Base-by-base conservation (phyloP, 345 rosid species). In the Hibiscus syriacus region DNA sequence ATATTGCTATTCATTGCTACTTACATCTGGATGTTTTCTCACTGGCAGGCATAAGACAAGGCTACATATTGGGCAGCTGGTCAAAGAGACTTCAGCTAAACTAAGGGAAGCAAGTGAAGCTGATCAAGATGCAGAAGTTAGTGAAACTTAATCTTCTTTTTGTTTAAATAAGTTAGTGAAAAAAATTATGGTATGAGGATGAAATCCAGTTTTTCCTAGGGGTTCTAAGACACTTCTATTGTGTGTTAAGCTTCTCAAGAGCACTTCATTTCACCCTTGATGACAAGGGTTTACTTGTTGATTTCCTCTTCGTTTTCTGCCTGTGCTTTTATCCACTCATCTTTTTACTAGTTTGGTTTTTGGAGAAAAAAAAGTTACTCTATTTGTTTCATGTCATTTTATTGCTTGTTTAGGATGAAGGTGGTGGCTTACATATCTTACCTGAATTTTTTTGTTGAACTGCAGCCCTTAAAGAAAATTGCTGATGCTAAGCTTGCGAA, bases 401-500 rank as follows among this genome's bases (percentile, higher is more conserved):
- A 22, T 10, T 62, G 34, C 16, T 54, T 30, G 11, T 38, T 48
- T 23, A 32, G 36, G 5, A 55, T 13, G 41, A 27, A 9, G 57
- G 16, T 49, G 34, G 29, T 55, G 19, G 48, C n/a, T 49, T 32
- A 6, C 39, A 26, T 68, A 54, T 53, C 0, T 60, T 10, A 13
- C 48, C 27, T 69, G 30, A 64, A 9, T 29, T 34, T 19, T 8
- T 64, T 55, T 48, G 0, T 52, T 69, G 50, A 73, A 26, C 17
- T 82, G 76, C 81, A 88, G 94, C 85, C 83, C 20, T 48, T 80
- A 66, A 84, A 79, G 80, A 88, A 88, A 85, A 88, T 88, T 39
- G 80, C 82, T 30, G 86, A 88, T 78, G 94, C 90, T 72, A 88
- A 88, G 78, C 87, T 86, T 70, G 94, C 89, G 30, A 88, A 83